Evolutionary conservation across 2,329 filamentous ascomycete genomes (phyloP).

Genomic region (Fusarium sp.): DNA sequence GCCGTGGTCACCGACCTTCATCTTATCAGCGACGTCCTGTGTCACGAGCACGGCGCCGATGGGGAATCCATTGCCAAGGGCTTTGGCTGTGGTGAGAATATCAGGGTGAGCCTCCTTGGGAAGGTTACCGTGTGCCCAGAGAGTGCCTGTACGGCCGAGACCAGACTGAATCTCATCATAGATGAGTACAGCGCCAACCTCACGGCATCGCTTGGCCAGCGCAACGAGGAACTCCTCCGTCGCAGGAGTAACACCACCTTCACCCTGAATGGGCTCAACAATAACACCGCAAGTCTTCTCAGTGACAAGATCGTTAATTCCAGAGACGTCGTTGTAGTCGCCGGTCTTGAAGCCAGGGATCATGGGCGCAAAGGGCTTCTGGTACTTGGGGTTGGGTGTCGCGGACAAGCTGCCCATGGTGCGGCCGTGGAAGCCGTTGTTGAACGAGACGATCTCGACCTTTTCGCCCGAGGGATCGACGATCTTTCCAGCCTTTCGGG

Average conservation of each 20-base stretch:
- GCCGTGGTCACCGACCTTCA: conserved; percentile 82
- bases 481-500: conserved; percentile 88
- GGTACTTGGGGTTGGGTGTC: conserved; percentile 98
- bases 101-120: conserved; percentile 90
- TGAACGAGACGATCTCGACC: conserved; percentile 89
- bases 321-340: conserved; percentile 84
- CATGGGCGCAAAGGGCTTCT: conserved; percentile 95
- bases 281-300: conserved; percentile 94
- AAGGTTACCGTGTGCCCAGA: conserved; percentile 89
- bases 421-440: conserved; percentile 93
- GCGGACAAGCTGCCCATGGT: conserved; percentile 97
- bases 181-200: conserved; percentile 90
- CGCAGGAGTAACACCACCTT: conserved; percentile 91
- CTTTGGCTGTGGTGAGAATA: conserved; percentile 94
- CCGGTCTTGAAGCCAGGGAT: conserved; percentile 92
- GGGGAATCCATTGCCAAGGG: conserved; percentile 95
- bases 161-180: conserved; percentile 99
- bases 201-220: conserved; percentile 86
- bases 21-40: conserved; percentile 58
- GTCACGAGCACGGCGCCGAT: conserved; percentile 79
- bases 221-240: conserved; percentile 86
- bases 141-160: conserved; percentile 84
- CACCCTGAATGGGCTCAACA: conserved; percentile 96
- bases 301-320: conserved; percentile 81
- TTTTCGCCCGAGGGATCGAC: conserved; percentile 80